Base-by-base conservation (phyloP, 2,329 filamentous ascomycete genomes). In the Microsporum audouinii region DNA sequence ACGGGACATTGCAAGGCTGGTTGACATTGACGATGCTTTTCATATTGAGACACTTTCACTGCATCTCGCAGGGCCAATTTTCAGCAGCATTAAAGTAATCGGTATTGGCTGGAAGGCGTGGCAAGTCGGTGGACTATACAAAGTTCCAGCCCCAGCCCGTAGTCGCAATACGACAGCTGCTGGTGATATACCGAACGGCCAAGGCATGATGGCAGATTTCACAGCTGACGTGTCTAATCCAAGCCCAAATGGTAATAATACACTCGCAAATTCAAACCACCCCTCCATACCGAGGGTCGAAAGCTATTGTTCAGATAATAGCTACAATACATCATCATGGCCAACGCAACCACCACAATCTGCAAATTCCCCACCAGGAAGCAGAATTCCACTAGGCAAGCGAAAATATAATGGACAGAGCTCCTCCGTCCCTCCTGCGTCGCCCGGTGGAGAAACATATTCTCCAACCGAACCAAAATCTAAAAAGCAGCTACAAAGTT, bases 71-170 rank as follows among this genome's bases (percentile, higher is more conserved):
- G 70, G 76, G 59, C 65, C 72, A 14, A 59, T 72, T 10, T 72
- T 68, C 49, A 66, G 65, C 7, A 69, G 66, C 5, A 59, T 76
- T 14, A 72, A 72, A 56, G 56, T 76, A 14, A 27, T 76, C 47
- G 72, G 73, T 2, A 61, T 76, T 51, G 75, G 74, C 53, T 72
- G 71, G 66, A 76, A 75, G 56, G 71, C 68, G 0, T 76, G 72
- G 64, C 68, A 74, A 59, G 61, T 76, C 1, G 70, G 69, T 1
- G 71, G 71, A 31, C 72, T 71, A 47, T 76, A 75, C 61, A 71
- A 72, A 5, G 62, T 69, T 3, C 68, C 73, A 62, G 4, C 33
- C 53, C 27, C 59, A 38, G 10, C 60, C 2, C 8, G 23, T 12
- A 47, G 23, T 12, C 23, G 27, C 5, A 43, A 29, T 10, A 5